Base-by-base conservation (phyloP, 1,284 basidiomycete genomes). In the Heliocybe sulcata region DNA sequence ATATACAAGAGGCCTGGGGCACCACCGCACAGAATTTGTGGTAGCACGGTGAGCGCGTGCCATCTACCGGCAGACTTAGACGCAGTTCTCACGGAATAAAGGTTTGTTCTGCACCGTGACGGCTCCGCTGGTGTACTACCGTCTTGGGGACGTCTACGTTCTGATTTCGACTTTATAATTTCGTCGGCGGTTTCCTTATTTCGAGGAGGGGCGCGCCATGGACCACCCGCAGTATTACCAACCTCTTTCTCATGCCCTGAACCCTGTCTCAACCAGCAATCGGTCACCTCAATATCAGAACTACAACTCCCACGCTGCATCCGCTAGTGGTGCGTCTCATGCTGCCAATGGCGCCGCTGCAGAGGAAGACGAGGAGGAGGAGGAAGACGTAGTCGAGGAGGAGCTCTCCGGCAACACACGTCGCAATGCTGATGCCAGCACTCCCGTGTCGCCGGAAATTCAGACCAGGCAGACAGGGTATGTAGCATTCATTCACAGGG, bases 191-290 rank as follows among this genome's bases (percentile, higher is more conserved):
- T 42, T 42, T 20, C 38, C 38, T 42, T 42, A 42, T 42, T 42
- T n/a, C 19, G 8, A 20, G 19, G 38, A 16, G 19, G 38, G 38
- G 38, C 16, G 9, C 16, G 47, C 62, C 58, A 87, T 87, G 85
- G 85, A 86, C 70, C 85, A 86, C 65, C 81, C 83, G 55, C 86
- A 88, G 67, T 82, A 86, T 64, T 89, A 89, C 71, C 85, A 87
- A 60, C 83, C 87, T 45, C 76, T 90, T 63, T 90, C 87, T 57
- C 83, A 87, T 72, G 87, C 87, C 51, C 75, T 90, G 51, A 73
- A 87, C 66, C 84, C 82, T 1, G 81, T 80, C 54, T n/a, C 47
- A 3, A 49, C 6, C 47, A 49, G 67, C 45, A 62, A 66, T 26
- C 63, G 65, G 50, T 57, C 63, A 25, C 61, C 58, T 49, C 63